Base-by-base conservation (phyloP, 2,329 filamentous ascomycete genomes). In the Aaosphaeria pasadenensis region DNA sequence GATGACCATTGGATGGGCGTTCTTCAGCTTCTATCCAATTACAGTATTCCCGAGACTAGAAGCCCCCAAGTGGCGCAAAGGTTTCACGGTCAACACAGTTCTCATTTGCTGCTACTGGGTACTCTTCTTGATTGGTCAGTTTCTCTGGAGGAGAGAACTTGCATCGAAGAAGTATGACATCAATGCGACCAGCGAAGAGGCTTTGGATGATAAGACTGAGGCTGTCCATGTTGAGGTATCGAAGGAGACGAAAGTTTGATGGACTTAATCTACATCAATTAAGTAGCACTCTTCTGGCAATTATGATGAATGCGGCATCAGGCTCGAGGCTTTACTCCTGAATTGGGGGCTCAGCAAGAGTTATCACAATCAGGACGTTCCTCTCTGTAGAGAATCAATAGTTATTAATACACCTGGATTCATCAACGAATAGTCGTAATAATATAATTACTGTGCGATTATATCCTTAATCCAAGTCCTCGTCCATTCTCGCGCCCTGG, bases 1-100 rank as follows among this genome's bases (percentile, higher is more conserved):
- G 67, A 67, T 71, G 63, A 69, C 67, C 4, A 49, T 64, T 7
- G 62, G 60, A 2, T 64, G 59, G 61, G 60, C 53, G 1, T 55
- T 63, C 45, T 59, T 61, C 52, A 53, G 55, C 11, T 63, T 62
- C 17, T 66, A 61, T 28, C 62, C 62, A 0, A 61, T 66, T 30
- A 56, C 61, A 2, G 57, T 62, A 1, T 66, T 66, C 31, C 62
- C 62, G 6, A 57, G 62, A 9, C 41, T 66, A 1, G 60, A 66
- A 48, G 62, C 58, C 11, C 62, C 60, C 9, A 54, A 58, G 42
- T 64, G 62, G 62, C 57, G 54, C 6, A 62, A 61, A 29, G 62
- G 62, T 3, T 64, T 62, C 35, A 57, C 56, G 0, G 56, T 61
- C 11, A 60, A 62, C 13, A 54, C 58, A 1, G 52, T 57, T 7